Conservation (phyloP, 306 rosid genomes). For the Glycine latifolia region DNA sequence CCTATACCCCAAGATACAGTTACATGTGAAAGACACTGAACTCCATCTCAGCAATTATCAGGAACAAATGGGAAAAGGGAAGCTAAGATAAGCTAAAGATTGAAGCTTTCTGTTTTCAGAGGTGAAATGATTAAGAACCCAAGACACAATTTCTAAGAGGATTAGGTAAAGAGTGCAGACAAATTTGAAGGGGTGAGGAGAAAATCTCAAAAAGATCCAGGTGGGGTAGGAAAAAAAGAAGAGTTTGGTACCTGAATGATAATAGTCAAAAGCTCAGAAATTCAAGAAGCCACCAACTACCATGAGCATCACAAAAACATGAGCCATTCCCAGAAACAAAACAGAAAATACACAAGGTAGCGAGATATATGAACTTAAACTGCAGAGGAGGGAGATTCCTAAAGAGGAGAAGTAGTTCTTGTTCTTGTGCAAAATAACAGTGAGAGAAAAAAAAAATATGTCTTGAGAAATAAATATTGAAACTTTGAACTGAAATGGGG, state of each 20-base stretch:
- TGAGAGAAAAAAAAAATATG: not conserved
- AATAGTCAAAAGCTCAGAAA: constrained; percentile 48
- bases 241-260: constrained; percentile 55
- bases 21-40: constrained; percentile 27
- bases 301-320: constrained; percentile 43
- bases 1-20: constrained; percentile 14
- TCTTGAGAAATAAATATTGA: constrained; percentile 46
- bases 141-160: constrained; percentile 39
- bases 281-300: constrained; percentile 52
- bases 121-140: constrained; percentile 10
- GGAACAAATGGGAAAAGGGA: not conserved
- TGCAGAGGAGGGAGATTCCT: not conserved
- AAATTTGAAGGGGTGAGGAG: constrained; percentile 30
- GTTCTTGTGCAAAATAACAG: not conserved
- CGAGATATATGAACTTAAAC: constrained; percentile 13
- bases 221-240: constrained; percentile 23
- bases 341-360: constrained; percentile 10
- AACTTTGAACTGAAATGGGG: constrained; percentile 49
- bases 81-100: constrained; percentile 23
- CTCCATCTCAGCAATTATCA: constrained; percentile 1
- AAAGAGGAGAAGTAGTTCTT: not conserved
- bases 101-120: not conserved
- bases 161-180: constrained; percentile 36
- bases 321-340: constrained; percentile 33
- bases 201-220: constrained; percentile 30